Base-by-base conservation (phyloP, 2,329 filamentous ascomycete genomes). In the Xylaria sp. region DNA sequence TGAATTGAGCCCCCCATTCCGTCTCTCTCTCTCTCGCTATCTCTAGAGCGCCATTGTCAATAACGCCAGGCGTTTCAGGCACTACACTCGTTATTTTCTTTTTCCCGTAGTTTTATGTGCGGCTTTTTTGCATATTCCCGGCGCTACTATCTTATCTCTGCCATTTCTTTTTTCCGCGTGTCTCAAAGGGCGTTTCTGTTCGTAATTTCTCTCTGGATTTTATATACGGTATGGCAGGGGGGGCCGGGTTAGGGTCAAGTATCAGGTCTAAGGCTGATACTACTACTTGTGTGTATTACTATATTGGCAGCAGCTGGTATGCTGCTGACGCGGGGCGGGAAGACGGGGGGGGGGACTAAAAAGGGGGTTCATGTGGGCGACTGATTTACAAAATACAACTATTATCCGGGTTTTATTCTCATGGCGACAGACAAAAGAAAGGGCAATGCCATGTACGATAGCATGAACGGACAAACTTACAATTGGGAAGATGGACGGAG, bases 401-500 rank as follows among this genome's bases (percentile, higher is more conserved):
- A 30, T 30, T 30, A 30, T 16, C 16, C 16, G 23, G 23, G 23
- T 42, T 42, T 42, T 42, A 10, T 42, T 42, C 11, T 42, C 37
- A 42, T 42, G 37, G 37, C 23, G 23, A 42, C 8, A 39, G n/a
- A 39, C 2, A 13, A 42, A 42, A 42, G 8, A 42, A 42, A 35
- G 18, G 18, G 30, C 10, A 13, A 52, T 2, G 37, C 44, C n/a
- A 50, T 52, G 55, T 35, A 50, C 30, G 19, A 39, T 55, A 42
- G 37, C 16, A 44, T 42, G 52, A 19, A 49, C 23, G 23, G 5
- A 30, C 23, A 30, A 49, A 62, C 57, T 61, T 55, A 50, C 46
- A 54, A 44, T 49, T 42, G 37, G 37, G 23, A 30, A 34, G 13
- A 46, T 4, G n/a, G 13, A 46, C 9, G 8, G 37, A 23, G 46